These are phyloP conservation scores for Eimeria sp. DNA, from an alignment of 169 alveolate genomes.

Conservation along the genomic window DNA sequence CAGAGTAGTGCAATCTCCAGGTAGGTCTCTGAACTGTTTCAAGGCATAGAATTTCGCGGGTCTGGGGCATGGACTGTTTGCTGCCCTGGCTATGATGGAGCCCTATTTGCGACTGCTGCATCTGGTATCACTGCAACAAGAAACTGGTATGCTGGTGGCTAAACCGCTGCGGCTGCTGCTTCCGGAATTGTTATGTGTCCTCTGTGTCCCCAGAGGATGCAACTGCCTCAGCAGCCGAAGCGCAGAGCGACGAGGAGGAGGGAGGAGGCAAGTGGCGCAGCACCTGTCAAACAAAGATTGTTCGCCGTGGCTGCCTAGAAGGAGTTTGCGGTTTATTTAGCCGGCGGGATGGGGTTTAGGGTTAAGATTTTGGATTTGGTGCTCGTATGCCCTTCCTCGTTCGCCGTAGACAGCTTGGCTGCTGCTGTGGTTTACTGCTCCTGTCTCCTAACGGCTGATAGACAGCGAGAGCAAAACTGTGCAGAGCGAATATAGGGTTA, in stretches of 20 bases:
- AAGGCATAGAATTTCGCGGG: background rate
- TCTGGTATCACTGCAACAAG: background rate
- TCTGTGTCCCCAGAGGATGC: background rate
- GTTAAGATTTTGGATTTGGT: background rate
- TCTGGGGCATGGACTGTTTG: background rate
- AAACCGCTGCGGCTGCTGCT: background rate
- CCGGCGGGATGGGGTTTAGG: background rate
- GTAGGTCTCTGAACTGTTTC: background rate
- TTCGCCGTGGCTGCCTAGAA: background rate
- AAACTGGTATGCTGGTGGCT: no score
- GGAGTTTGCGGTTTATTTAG: background rate
- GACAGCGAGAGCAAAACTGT: no score
- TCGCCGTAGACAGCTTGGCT: no score
- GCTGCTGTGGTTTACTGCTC: no score
- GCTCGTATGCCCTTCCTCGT: background rate
- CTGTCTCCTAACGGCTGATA: background rate
- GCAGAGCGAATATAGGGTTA: no score
- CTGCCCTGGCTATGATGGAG: background rate
- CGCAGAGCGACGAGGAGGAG: slow-evolving; percentile 63
- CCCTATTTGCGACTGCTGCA: background rate
- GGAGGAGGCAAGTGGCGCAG: slow-evolving; percentile 35
- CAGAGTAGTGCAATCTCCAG: background rate
- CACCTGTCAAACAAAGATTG: background rate
- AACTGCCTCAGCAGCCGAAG: background rate
- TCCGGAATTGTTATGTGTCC: background rate